Percentiles rank a stretch among this genome's conserved stretches.
These are phyloP conservation scores for Pyronema domesticum DNA, from an alignment of 495 filamentous ascomycete genomes.

Conservation along the genomic window DNA sequence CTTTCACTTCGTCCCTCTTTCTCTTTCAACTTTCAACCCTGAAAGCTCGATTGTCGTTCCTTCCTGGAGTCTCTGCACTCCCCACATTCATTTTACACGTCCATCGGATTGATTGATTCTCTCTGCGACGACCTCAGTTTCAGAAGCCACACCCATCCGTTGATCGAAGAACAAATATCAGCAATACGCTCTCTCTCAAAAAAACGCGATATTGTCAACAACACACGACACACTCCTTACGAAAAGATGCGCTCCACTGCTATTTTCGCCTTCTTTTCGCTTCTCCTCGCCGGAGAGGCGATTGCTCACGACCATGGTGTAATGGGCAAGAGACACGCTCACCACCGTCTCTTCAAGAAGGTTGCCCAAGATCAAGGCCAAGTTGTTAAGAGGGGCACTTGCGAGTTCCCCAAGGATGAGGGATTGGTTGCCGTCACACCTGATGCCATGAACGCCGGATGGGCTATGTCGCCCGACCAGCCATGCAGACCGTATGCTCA, in stretches of 20 bases:
- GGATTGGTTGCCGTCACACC: slow-evolving; percentile 55
- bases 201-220: background rate
- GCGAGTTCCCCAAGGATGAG: slow-evolving; percentile 47
- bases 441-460: slow-evolving; percentile 47
- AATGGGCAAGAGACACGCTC: slow-evolving; percentile 16
- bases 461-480: slow-evolving; percentile 68
- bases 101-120: background rate
- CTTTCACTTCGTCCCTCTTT: slow-evolving; percentile 1
- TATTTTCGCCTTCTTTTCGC: background rate
- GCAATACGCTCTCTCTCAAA: background rate
- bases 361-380: background rate
- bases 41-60: background rate
- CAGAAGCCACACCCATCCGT: background rate
- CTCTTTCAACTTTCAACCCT: background rate
- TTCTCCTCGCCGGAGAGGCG: background rate
- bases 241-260: background rate
- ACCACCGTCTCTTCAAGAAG: slow-evolving; percentile 11
- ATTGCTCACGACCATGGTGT: slow-evolving; percentile 8
- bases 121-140: background rate
- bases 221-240: background rate
- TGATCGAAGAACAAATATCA: background rate
- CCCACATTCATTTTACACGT: background rate
- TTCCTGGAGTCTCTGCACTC: background rate
- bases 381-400: slow-evolving; percentile 26
- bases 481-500: slow-evolving; percentile 36